A percentile compares a stretch with the other conserved stretches of the same genome.
Evolutionary conservation across 768 basidiomycete species (phyloP).

Genomic region (Lepiota brunneoincarnata): DNA sequence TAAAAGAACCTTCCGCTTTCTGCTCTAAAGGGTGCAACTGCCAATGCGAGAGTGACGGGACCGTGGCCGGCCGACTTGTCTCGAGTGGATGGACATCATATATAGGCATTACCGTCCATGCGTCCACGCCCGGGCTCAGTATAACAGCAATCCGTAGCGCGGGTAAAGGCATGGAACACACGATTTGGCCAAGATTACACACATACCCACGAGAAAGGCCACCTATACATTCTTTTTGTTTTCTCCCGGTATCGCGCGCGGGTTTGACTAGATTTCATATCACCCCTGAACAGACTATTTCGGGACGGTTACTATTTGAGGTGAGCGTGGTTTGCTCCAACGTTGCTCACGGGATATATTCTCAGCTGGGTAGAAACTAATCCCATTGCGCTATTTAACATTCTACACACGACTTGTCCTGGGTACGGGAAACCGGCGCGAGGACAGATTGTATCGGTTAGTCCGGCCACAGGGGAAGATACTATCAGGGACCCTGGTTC

Average conservation of each 20-base stretch:
- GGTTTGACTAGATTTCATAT: too few relatives aligned
- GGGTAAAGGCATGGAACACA: background rate
- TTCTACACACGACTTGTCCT: background rate
- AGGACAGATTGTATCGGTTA: constrained; percentile 3
- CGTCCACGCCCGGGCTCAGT: background rate
- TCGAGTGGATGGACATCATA: background rate
- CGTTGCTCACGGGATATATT: background rate
- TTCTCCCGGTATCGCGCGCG: background rate
- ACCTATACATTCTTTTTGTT: constrained; percentile 8
- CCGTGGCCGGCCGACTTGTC: background rate
- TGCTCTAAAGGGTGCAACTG: too few relatives aligned
- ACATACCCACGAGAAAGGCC: background rate
- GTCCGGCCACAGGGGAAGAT: constrained; percentile 2
- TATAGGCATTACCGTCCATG: too few relatives aligned
- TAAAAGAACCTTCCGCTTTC: too few relatives aligned
- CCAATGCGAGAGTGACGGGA: constrained; percentile 1
- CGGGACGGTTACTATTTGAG: constrained; percentile 7
- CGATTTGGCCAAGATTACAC: background rate
- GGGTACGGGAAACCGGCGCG: constrained; percentile 2
- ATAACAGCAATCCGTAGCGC: background rate
- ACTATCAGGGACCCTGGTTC: background rate
- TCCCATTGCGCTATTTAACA: constrained; percentile 3
- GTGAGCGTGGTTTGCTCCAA: constrained; percentile 5
- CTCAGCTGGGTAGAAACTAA: background rate
- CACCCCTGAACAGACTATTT: constrained; percentile 4